Conservation (phyloP, 192 early-diverging fungal genomes). For the Rhizoclosmatium sp. region DNA sequence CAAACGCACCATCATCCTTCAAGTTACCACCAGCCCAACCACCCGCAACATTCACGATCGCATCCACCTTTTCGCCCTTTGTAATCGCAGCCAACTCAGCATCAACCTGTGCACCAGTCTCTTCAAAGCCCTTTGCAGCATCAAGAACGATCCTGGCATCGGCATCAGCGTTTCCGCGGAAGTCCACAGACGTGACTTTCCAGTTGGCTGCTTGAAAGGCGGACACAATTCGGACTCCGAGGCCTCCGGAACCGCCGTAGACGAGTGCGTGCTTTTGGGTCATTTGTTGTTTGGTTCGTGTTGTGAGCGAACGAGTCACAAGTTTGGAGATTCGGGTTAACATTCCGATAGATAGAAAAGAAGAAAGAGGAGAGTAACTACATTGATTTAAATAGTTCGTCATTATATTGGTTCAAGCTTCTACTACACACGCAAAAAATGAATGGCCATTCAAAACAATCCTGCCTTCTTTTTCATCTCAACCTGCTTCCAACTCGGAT, state of each 20-base stretch:
- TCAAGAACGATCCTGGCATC: conserved; percentile 72
- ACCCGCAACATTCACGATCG: conserved; percentile 91
- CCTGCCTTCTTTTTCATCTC: conserved; percentile 50
- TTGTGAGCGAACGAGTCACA: too few relatives aligned
- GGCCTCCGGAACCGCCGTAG: conserved; percentile 91
- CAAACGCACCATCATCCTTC: conserved; percentile 59
- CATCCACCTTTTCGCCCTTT: conserved; percentile 67
- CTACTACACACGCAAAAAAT: too few relatives aligned
- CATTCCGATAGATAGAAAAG: too few relatives aligned
- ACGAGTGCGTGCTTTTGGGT: conserved; percentile 69
- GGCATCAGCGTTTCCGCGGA: conserved; percentile 75
- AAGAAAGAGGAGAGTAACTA: too few relatives aligned
- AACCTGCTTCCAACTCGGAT: conserved; percentile 45
- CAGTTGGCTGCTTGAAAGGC: conserved; percentile 77
- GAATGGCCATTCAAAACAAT: conserved; percentile 21
- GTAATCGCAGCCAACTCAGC: conserved; percentile 27
- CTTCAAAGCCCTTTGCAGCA: conserved; percentile 43
- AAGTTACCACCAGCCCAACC: conserved; percentile 96
- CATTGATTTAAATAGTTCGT: too few relatives aligned
- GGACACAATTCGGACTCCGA: conserved; percentile 79
- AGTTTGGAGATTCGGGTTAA: too few relatives aligned
- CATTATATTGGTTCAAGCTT: too few relatives aligned
- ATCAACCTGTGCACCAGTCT: conserved; percentile 68
- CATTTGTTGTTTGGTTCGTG: too few relatives aligned
- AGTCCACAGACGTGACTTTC: conserved; percentile 82